phyloP scores from a whole-genome alignment of 495 filamentous ascomycete species.

The Daldinia loculata region DNA sequence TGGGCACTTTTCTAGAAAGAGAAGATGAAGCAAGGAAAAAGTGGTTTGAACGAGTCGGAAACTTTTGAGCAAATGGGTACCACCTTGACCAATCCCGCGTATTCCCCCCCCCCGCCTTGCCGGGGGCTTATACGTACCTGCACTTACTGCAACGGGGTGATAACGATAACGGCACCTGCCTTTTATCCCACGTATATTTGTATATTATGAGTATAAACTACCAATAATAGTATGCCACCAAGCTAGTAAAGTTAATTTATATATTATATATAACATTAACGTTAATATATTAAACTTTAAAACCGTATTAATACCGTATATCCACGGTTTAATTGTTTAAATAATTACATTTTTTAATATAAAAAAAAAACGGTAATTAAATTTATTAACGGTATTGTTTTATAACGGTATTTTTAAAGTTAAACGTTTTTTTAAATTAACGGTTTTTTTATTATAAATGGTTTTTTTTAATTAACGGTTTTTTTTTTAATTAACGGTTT shows the following conservation, averaged over 20 bases:
- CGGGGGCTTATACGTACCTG: constrained; percentile 5
- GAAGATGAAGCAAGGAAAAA: constrained; percentile 24
- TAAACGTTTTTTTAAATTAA: too few relatives aligned
- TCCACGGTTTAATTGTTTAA: too few relatives aligned
- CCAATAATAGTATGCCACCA: constrained; percentile 19
- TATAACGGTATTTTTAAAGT: too few relatives aligned
- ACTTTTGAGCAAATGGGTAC: constrained; percentile 23
- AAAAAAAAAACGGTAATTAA: too few relatives aligned
- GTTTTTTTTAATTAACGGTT: too few relatives aligned
- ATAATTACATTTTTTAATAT: too few relatives aligned
- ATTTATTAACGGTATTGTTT: too few relatives aligned
- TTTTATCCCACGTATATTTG: not conserved
- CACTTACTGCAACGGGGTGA: constrained; percentile 1
- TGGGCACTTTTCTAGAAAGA: constrained; percentile 41
- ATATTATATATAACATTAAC: too few relatives aligned
- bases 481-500: too few relatives aligned
- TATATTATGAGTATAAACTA: not conserved
- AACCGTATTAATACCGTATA: too few relatives aligned
- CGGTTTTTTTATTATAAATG: too few relatives aligned
- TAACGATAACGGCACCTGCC: not conserved
- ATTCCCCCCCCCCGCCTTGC: constrained; percentile 33
- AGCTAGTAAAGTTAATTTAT: constrained; percentile 8
- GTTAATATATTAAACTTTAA: too few relatives aligned
- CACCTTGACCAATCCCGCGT: constrained; percentile 29
- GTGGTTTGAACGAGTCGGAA: constrained; percentile 27